These are phyloP conservation scores for Viola pubescens DNA, from an alignment of 441 rosid species.

Conservation along the genomic window DNA sequence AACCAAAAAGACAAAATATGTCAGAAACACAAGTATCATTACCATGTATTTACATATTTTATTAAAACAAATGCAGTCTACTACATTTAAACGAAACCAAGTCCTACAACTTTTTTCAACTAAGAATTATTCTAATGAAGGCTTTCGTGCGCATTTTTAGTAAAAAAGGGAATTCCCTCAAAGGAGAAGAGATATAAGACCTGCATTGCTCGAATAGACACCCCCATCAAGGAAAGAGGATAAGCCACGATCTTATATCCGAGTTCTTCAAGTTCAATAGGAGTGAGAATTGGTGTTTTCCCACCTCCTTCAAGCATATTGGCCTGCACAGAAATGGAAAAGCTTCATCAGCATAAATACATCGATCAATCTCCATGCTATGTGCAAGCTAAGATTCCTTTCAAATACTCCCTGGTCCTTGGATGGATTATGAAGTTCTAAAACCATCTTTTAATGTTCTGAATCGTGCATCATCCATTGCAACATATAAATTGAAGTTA, in stretches of 20 bases:
- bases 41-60: neutral
- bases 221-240: slow-evolving; percentile 84
- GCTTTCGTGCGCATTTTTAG: neutral
- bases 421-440: too few species aligned
- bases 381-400: neutral
- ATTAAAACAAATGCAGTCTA: too few species aligned
- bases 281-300: slow-evolving; percentile 61
- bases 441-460: too few species aligned
- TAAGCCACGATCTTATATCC: slow-evolving; percentile 78
- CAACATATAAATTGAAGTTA: too few species aligned
- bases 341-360: slow-evolving; percentile 12
- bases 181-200: slow-evolving; percentile 21
- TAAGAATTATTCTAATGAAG: too few species aligned
- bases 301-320: slow-evolving; percentile 97
- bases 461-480: too few species aligned
- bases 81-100: neutral
- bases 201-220: slow-evolving; percentile 91
- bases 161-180: neutral
- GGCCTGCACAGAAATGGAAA: slow-evolving; percentile 39
- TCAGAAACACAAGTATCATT: neutral
- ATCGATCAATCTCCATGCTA: neutral
- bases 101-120: neutral
- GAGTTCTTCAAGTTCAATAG: slow-evolving; percentile 70
- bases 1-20: neutral
- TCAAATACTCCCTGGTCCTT: neutral